Evolutionary conservation across 2,329 filamentous ascomycete species (phyloP), one percentile per base, ranked within the genome.

Genomic region (Ceratocystis variospora): DNA sequence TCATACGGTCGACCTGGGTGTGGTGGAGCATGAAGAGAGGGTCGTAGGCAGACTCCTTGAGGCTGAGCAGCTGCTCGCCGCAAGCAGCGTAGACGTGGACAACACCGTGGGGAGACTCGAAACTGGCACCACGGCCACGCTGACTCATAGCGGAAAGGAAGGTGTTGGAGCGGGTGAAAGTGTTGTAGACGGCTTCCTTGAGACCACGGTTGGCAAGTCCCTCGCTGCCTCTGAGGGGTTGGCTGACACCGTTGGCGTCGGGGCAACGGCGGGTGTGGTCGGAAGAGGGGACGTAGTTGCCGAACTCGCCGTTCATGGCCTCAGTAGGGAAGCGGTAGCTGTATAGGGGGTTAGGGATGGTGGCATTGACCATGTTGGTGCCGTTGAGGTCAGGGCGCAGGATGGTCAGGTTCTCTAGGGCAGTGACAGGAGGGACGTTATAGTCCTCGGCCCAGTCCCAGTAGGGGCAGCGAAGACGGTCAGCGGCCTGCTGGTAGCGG

Each of bases 1-100:
- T 86, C 46, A 88, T 76, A 50, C 85, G 81, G 71, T 88, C 84
- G 65, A 88, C 79, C 70, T 88, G 84, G 71, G 78, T 74, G 74
- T 80, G 80, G 68, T 80, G 79, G 31, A 80, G 71, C 77, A 77
- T 77, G 70, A 80, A 80, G 31, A 80, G 69, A 10, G 77, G 75
- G 53, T 80, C 78, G 68, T 78, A 80, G n/a, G 72, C 77, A 1
- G 77, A 73, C 66, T 76, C 76, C n/a, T 73, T 72, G 7, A 77
- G 70, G 31, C 72, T 68, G 3, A 77, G 68, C 70, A 80, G 79
- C 68, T 79, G 73, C 3, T 73, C 73, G n/a, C 74, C 76, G 63
- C 78, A 74, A n/a, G 70, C 72, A 41, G 71, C 74, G 67, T 77
- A 75, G 72, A 74, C 76, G 69, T 79, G 77, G 44, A 80, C 72